Base-by-base conservation (phyloP, 805 yeast species). In the Metschnikowia rubicola region DNA sequence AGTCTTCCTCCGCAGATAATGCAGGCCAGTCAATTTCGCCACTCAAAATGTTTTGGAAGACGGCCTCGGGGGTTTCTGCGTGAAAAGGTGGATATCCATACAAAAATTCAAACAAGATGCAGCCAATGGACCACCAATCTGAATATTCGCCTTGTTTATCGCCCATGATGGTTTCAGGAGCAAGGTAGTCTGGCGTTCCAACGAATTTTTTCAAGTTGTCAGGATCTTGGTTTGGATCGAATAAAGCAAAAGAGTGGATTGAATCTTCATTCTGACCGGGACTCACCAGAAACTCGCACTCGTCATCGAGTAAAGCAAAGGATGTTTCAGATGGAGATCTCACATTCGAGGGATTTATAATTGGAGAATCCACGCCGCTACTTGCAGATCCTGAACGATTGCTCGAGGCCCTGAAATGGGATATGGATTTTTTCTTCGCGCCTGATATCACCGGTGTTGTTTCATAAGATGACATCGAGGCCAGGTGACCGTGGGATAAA, bases 61-160 rank as follows among this genome's bases (percentile, higher is more conserved):
- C 96, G 49, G 74, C 70, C 36, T 85, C 87, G 0, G 97, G 94
- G 1, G 89, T 76, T 4, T 73, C 71, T 1, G 86, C 96, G 63
- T 88, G 94, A 65, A 94, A 94, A 2, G 99, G 99, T 1, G 99
- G 97, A 62, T 81, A 87, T 0, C 99, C 99, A 63, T 85, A 87
- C 35, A 89, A 61, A 61, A 94, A 85, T 66, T 94, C 99, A 71
- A 92, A 94, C 47, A 92, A 67, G 10, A 94, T 89, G 65, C 98
- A 92, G 0, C 99, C 99, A 31, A 92, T 79, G 2, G 98, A 88
- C 99, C 99, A 94, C 99, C 99, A 91, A 68, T 91, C 97, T n/a
- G 92, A 83, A 52, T 83, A 79, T 53, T 82, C 90, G 51, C 83
- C 87, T 62, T 92, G 97, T 0, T 87, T 85, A 1, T 77, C 73